phyloP scores from a whole-genome alignment of 1,284 basidiomycete species.

The Cryptococcus sp. region DNA sequence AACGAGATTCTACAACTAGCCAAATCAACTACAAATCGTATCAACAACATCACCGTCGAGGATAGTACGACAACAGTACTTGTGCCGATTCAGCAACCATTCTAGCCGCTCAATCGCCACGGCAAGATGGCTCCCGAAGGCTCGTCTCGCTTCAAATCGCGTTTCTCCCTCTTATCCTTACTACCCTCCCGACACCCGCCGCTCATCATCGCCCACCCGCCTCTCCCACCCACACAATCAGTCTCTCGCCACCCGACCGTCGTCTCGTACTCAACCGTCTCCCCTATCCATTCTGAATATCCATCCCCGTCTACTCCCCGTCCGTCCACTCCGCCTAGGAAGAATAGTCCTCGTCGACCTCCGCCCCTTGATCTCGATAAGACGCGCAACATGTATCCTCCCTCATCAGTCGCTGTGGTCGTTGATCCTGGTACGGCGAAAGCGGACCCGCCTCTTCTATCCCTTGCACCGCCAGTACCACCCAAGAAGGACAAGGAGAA shows the following conservation, averaged over 20 bases:
- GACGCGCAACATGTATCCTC: conserved; percentile 22
- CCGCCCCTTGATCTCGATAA: conserved; percentile 36
- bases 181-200: conserved; percentile 43
- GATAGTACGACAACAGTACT: too few species aligned
- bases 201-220: conserved; percentile 25
- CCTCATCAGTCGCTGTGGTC: conserved; percentile 9
- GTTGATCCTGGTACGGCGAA: conserved; percentile 14
- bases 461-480: not conserved
- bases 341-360: conserved; percentile 18
- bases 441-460: not conserved
- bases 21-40: not conserved
- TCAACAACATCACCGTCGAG: too few species aligned
- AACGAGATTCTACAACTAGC: conserved; percentile 1
- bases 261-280: conserved; percentile 17
- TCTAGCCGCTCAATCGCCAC: not conserved
- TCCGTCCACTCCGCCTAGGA: not conserved
- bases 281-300: conserved; percentile 29
- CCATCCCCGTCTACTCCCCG: conserved; percentile 19
- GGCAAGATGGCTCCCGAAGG: conserved; percentile 9
- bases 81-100: too few species aligned
- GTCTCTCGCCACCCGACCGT: conserved; percentile 25
- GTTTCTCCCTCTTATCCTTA: conserved; percentile 42
- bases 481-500: conserved; percentile 6
- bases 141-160: conserved; percentile 32
- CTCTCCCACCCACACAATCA: conserved; percentile 16